Conservation (phyloP, 306 rosid species). For the Cicer chorassanicum region DNA sequence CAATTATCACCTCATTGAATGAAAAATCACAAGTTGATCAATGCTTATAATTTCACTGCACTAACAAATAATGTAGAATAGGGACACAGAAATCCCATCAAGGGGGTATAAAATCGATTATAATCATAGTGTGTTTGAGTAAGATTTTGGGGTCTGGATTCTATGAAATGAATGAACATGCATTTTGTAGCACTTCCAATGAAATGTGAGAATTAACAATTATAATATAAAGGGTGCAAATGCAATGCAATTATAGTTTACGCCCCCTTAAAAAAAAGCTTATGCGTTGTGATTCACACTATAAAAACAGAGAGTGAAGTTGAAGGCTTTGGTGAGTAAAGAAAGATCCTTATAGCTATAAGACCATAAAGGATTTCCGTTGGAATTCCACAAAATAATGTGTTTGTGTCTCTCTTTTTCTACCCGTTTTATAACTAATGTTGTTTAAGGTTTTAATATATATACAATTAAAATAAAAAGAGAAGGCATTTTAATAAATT, state of each 20-base stretch:
- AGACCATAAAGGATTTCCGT: too few relatives aligned
- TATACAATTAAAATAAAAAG: too few relatives aligned
- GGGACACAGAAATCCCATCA: conserved; percentile 36
- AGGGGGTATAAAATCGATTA: conserved; percentile 5
- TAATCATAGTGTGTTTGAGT: conserved; percentile 24
- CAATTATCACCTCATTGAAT: conserved; percentile 58
- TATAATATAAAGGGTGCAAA: conserved; percentile 39
- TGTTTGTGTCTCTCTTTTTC: too few relatives aligned
- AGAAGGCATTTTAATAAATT: too few relatives aligned
- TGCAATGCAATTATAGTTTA: conserved; percentile 55
- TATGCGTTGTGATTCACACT: conserved; percentile 59
- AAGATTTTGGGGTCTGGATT: not conserved
- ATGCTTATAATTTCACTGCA: conserved; percentile 38
- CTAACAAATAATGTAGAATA: conserved; percentile 33
- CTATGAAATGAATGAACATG: too few relatives aligned
- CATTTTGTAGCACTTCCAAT: not conserved
- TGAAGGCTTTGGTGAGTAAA: conserved; percentile 40
- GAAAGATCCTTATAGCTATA: too few relatives aligned
- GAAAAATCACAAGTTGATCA: conserved; percentile 49
- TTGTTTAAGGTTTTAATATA: too few relatives aligned
- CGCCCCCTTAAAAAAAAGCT: conserved; percentile 52
- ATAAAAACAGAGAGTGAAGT: conserved; percentile 49
- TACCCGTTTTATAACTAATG: too few relatives aligned
- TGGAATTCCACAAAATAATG: too few relatives aligned
- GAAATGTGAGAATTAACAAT: conserved; percentile 51